Evolutionary conservation across 2,329 filamentous ascomycete genomes (phyloP), one percentile per base, ranked within the genome.

Genomic region (Monosporascus sp.): DNA sequence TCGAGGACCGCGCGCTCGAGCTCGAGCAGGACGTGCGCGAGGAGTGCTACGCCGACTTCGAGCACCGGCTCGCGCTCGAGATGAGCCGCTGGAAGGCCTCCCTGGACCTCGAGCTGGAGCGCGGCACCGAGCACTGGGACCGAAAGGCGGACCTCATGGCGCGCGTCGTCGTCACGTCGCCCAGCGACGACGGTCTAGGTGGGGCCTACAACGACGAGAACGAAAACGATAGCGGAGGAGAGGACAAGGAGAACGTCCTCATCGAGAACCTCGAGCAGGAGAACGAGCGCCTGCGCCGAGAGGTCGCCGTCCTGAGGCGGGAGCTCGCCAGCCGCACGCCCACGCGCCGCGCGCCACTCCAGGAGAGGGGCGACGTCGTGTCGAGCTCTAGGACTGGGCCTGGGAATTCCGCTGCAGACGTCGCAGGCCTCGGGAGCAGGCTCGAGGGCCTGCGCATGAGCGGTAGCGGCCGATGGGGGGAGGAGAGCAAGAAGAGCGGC

Each of bases 41-140:
- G 65, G 93, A 97, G 61, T 93, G 92, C 62, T 92, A 86, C 61
- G 78, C 75, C 2, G 94, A 97, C 65, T 95, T 96, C 75, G 94
- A 99, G 65, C 76, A 81, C 55, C 82, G 84, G 11, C 78, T 97
- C 47, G 81, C 85, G 20, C 74, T 86, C 14, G 91, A 97, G 68
- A 82, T 89, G 68, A 79, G 82, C 9, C 79, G 89, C n/a, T 97
- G 91, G 88, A 87, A 93, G 66, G 81, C 80, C 0, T 87, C 84
- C 0, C 82, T 91, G 68, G 87, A 89, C 19, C 82, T 87, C 5
- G 91, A 97, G 68, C 81, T 84, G 56, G 91, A 95, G 62, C 82
- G 85, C 45, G 85, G 85, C 50, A 91, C 96, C 56, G 89, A 89
- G 67, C 90, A 95, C 70, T 81, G 94, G 66, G 92, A 97, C 68